Base-by-base conservation (phyloP, 768 basidiomycete genomes). In the Boletus rubroflammeus region DNA sequence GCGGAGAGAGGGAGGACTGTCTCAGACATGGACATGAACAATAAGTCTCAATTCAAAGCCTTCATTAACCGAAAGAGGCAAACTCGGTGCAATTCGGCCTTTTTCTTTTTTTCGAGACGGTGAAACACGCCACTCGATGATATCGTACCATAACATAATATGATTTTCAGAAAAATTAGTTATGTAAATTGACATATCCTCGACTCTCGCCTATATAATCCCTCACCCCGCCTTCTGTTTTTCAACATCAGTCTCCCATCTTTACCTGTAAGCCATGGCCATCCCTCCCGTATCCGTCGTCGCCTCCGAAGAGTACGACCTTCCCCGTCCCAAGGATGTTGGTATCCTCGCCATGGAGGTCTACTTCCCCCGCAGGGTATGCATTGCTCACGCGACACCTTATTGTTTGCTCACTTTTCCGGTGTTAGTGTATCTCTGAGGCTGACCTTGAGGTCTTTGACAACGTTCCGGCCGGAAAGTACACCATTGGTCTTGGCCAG, bases 401-500 rank as follows among this genome's bases (percentile, higher is more conserved):
- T 3, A 0, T 5, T 23, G 26, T 19, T 39, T 31, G 23, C 65
- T 62, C 44, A 64, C 51, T 23, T 34, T 21, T 14, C 50, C 47
- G 28, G 11, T 39, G 8, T 9, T 47, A 97, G 88, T 97, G 95
- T 75, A 90, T 99, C 76, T 94, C 94, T 9, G 94, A 98, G 75
- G 84, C 87, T 50, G 95, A 90, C 60, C 86, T 99, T 47, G 96
- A 98, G 72, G 86, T 79, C 52, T 98, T 89, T 72, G 96, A 98
- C 66, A 90, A 90, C 64, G 96, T 98, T 41, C 76, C 92, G 53
- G 84, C 90, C 66, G 97, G 97, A 56, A 98, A 98, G 76, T 98
- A 99, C 78, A 99, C 97, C 61, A 97, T 98, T 70, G 97, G 97
- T 68, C 85, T 99, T 36, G 97, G 95, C 53, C 93, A 96, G 72